A percentile compares a stretch with the other conserved stretches of the same genome.
Evolutionary conservation across 331 rosid species (phyloP).

Genomic region (Pyrus hybrid): DNA sequence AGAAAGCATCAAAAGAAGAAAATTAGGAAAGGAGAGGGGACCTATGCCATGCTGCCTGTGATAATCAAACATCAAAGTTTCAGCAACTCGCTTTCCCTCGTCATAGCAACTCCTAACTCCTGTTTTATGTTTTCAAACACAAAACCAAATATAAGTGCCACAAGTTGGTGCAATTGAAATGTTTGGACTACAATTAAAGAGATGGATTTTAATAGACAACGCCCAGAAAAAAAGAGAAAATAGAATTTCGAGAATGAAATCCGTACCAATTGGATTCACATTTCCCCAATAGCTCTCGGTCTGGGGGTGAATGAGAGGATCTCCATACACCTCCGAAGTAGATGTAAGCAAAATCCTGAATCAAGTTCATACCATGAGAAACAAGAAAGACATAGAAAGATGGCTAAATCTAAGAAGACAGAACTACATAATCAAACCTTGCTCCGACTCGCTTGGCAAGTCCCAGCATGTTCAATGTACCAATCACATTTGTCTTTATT

Average conservation of each 20-base stretch:
- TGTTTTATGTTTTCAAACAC: slow-evolving; percentile 3
- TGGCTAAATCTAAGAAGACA: background rate
- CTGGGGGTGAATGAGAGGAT: slow-evolving; percentile 52
- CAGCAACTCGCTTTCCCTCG: slow-evolving; percentile 50
- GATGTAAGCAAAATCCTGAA: slow-evolving; percentile 48
- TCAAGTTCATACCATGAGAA: slow-evolving; percentile 5
- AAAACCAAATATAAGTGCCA: background rate
- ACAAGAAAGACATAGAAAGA: background rate
- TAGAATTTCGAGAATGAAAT: rapidly evolving
- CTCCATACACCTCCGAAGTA: slow-evolving; percentile 51
- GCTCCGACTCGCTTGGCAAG: slow-evolving; percentile 56
- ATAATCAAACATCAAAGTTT: slow-evolving; percentile 46
- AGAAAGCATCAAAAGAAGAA: background rate
- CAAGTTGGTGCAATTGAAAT: background rate
- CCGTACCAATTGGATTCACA: slow-evolving; percentile 44
- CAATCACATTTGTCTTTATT: slow-evolving; percentile 46
- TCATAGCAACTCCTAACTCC: slow-evolving; percentile 55
- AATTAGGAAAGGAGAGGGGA: background rate
- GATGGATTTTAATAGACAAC: background rate
- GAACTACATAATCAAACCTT: slow-evolving; percentile 14
- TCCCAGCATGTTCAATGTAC: slow-evolving; percentile 51
- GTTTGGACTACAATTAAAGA: background rate
- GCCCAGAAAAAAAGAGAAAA: too few relatives aligned
- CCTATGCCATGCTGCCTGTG: slow-evolving; percentile 53
- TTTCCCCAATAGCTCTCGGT: slow-evolving; percentile 50